Percentiles rank a stretch among this genome's conserved stretches.
Evolutionary conservation across 352 stramenopile genomes (phyloP).

Genomic region (Pythium pyrilobum): DNA sequence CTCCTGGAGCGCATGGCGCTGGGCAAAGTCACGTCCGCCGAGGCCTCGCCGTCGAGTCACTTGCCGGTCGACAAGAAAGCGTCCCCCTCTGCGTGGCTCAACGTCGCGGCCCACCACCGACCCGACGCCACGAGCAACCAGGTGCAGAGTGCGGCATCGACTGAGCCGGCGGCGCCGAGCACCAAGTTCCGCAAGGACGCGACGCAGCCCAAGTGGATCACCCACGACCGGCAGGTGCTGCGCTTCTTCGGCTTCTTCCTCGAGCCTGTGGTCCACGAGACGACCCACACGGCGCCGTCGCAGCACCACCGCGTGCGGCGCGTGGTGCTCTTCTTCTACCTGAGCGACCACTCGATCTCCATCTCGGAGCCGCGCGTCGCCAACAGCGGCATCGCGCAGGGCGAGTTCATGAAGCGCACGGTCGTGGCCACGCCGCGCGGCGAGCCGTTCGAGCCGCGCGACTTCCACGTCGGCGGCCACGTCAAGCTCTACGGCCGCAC

Average conservation of each 20-base stretch:
- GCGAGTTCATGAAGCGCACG: slow-evolving; percentile 83
- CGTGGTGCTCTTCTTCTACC: slow-evolving; percentile 78
- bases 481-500: slow-evolving; percentile 75
- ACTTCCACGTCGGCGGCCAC: slow-evolving; percentile 78
- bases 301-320: slow-evolving; percentile 33
- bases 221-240: slow-evolving; percentile 76
- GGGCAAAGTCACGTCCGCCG: slow-evolving; percentile 31
- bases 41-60: slow-evolving; percentile 2
- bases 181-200: slow-evolving; percentile 44
- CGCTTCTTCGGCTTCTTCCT: slow-evolving; percentile 90
- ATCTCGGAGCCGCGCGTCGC: slow-evolving; percentile 80
- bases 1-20: slow-evolving; percentile 57
- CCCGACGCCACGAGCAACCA: slow-evolving; percentile 18
- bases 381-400: slow-evolving; percentile 88
- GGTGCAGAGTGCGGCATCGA: not conserved
- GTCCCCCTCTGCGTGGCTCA: no score
- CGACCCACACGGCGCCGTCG: slow-evolving; percentile 11
- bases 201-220: slow-evolving; percentile 58
- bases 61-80: not conserved
- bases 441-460: slow-evolving; percentile 41
- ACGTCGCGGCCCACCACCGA: slow-evolving; percentile 4
- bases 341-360: slow-evolving; percentile 78
- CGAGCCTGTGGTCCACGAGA: slow-evolving; percentile 43
- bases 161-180: slow-evolving; percentile 10
- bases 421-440: slow-evolving; percentile 30